phyloP scores from a whole-genome alignment of 805 yeast genomes.

The Priceomyces medius region DNA sequence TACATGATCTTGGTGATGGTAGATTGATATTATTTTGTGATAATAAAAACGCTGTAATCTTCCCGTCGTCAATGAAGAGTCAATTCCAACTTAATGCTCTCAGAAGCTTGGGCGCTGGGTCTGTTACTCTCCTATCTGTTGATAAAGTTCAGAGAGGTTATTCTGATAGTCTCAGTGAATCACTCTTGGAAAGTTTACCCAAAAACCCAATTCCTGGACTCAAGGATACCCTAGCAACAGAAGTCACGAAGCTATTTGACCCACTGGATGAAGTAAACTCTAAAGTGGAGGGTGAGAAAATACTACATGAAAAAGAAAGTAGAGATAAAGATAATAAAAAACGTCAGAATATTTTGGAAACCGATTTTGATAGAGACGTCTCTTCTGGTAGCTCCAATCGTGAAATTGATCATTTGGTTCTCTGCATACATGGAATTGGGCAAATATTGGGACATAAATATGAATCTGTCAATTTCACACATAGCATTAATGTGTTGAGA shows the following conservation, averaged over 20 bases:
- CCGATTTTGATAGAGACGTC: slow-evolving; percentile 46
- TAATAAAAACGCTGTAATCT: slow-evolving; percentile 44
- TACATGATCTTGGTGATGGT: slow-evolving; percentile 32
- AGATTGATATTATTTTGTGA: slow-evolving; percentile 41
- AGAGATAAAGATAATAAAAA: slow-evolving; percentile 21
- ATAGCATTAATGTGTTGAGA: slow-evolving; percentile 70
- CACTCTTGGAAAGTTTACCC: slow-evolving; percentile 31
- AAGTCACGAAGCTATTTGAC: slow-evolving; percentile 24
- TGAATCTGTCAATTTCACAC: slow-evolving; percentile 83
- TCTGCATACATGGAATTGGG: slow-evolving; percentile 96
- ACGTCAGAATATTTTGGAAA: slow-evolving; percentile 45
- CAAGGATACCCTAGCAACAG: slow-evolving; percentile 31
- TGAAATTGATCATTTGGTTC: slow-evolving; percentile 60
- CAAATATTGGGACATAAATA: slow-evolving; percentile 77
- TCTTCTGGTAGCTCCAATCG: slow-evolving; percentile 21
- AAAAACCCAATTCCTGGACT: slow-evolving; percentile 32
- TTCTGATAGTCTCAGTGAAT: slow-evolving; percentile 29
- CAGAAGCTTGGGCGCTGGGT: slow-evolving; percentile 33
- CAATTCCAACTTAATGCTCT: slow-evolving; percentile 36
- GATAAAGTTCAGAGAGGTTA: slow-evolving; percentile 52
- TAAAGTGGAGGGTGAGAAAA: slow-evolving; percentile 8
- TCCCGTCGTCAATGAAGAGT: slow-evolving; percentile 45
- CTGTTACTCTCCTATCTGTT: slow-evolving; percentile 45
- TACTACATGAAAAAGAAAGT: slow-evolving; percentile 12
- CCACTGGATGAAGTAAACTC: slow-evolving; percentile 17